A percentile compares a stretch with the other conserved stretches of the same genome.
Evolutionary conservation across 1,284 basidiomycete genomes (phyloP).

Genomic region (Leccinum laetum): DNA sequence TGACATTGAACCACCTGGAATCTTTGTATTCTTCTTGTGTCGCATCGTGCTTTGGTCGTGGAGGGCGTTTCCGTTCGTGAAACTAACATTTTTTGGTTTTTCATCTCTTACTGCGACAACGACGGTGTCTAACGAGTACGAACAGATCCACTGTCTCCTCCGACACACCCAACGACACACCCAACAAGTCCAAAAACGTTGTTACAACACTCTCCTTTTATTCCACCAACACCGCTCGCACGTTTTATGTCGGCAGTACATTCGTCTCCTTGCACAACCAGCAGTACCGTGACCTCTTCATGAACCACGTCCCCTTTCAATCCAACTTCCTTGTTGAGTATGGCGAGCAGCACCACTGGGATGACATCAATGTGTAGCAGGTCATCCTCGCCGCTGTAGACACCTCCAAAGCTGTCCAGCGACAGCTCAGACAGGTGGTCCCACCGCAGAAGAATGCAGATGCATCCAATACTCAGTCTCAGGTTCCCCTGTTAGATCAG

Average conservation of each 20-base stretch:
- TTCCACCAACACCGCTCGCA: slow-evolving; percentile 58
- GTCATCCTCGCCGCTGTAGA: slow-evolving; percentile 34
- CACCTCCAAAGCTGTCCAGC: too few relatives aligned
- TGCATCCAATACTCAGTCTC: too few relatives aligned
- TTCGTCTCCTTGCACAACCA: slow-evolving; percentile 75
- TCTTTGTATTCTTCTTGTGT: too few relatives aligned
- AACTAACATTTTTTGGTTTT: neutral
- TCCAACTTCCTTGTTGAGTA: slow-evolving; percentile 71
- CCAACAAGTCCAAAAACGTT: slow-evolving; percentile 40
- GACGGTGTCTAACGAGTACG: slow-evolving; percentile 38
- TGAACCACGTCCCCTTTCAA: slow-evolving; percentile 73
- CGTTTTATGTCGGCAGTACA: slow-evolving; percentile 81
- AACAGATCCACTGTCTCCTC: slow-evolving; percentile 30
- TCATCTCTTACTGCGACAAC: neutral
- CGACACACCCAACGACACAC: slow-evolving; percentile 17
- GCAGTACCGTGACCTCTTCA: slow-evolving; percentile 60
- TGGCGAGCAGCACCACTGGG: slow-evolving; percentile 79
- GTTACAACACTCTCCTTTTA: slow-evolving; percentile 58
- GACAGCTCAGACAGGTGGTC: too few relatives aligned
- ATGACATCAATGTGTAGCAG: slow-evolving; percentile 63
- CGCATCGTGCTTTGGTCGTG: too few relatives aligned
- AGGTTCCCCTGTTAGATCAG: too few relatives aligned
- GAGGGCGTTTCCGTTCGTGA: too few relatives aligned
- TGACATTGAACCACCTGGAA: too few relatives aligned
- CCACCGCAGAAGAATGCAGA: too few relatives aligned